Evolutionary conservation across 1,139 yeast species (phyloP).

Genomic region (Yamadazyma triangularis): DNA sequence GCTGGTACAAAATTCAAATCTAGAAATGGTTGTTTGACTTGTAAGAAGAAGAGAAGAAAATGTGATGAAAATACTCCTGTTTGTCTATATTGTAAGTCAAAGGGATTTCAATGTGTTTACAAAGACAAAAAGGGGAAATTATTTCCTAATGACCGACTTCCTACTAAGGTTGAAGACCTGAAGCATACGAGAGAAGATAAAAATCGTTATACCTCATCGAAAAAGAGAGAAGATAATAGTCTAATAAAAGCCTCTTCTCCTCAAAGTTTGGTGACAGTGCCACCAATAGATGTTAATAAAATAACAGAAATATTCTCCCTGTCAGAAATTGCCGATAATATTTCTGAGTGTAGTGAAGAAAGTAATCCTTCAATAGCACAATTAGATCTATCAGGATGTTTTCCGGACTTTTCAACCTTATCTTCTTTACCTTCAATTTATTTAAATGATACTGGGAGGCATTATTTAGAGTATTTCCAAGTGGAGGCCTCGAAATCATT

Average conservation of each 20-base stretch:
- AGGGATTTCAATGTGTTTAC: conserved; percentile 16
- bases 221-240: no score
- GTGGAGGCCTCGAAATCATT: conserved; percentile 15
- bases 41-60: conserved; percentile 15
- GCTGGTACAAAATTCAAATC: conserved; percentile 9
- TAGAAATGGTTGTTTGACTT: conserved; percentile 13
- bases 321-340: not conserved
- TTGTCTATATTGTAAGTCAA: conserved; percentile 17
- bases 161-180: no score
- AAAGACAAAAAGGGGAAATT: no score
- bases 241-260: no score
- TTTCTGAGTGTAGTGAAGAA: not conserved
- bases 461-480: conserved; percentile 14
- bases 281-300: not conserved
- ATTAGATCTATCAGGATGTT: not conserved
- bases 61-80: conserved; percentile 22
- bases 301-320: no score
- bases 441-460: conserved; percentile 13
- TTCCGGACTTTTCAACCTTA: not conserved
- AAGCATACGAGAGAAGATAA: no score
- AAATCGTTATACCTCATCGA: not conserved
- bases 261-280: not conserved
- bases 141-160: no score
- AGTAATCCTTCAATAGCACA: not conserved
- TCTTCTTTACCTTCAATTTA: conserved; percentile 4